phyloP scores from a whole-genome alignment of 306 rosid genomes.

The Cucurbita moschata region DNA sequence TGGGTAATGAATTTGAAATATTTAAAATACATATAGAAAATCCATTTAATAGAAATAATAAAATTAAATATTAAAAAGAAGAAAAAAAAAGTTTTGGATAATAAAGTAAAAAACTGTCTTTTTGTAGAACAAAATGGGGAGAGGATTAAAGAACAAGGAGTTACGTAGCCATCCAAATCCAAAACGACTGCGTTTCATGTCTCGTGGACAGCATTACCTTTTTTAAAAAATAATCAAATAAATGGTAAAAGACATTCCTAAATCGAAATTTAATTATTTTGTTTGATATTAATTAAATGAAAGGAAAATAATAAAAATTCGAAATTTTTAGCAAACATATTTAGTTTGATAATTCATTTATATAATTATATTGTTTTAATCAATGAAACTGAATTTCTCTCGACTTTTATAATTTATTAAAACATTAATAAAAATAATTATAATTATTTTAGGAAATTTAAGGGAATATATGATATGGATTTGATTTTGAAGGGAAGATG shows the following conservation, averaged over 20 bases:
- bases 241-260: background rate
- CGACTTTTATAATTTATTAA: background rate
- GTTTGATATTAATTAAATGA: too few species aligned
- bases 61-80: background rate
- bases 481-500: background rate
- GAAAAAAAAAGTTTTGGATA: background rate
- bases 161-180: background rate
- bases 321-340: background rate
- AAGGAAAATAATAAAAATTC: background rate
- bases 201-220: background rate
- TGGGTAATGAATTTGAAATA: too few species aligned
- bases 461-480: background rate
- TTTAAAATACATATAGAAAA: too few species aligned
- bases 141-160: background rate
- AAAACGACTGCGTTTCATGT: constrained; percentile 2
- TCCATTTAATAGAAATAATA: background rate
- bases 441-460: background rate
- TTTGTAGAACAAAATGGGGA: background rate
- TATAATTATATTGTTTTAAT: background rate
- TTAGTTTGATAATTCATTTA: background rate
- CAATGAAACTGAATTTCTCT: background rate
- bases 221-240: background rate
- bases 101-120: background rate
- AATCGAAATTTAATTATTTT: background rate
- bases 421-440: too few species aligned